Conservation (phyloP, 2,329 filamentous ascomycete species). For the Monosporascus sp. region DNA sequence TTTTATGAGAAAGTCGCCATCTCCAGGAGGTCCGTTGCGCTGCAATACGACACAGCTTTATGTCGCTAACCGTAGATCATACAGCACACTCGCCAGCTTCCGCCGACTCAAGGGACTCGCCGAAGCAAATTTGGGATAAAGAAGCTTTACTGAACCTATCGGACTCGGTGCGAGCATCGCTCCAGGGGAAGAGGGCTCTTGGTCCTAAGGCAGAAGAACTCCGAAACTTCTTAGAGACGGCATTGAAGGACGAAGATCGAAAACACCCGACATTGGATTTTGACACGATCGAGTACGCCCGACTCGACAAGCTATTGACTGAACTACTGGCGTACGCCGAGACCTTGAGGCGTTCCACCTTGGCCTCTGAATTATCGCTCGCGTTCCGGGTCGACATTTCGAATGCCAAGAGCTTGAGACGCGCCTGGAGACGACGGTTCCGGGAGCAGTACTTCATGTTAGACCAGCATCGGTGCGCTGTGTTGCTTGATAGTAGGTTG, state of each 20-base stretch:
- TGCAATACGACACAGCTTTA: not conserved
- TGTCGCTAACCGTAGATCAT: not conserved
- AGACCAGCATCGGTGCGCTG: slow-evolving; percentile 36
- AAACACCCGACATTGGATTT: slow-evolving; percentile 31
- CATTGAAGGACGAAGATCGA: slow-evolving; percentile 33
- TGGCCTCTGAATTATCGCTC: slow-evolving; percentile 20
- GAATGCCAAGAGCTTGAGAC: slow-evolving; percentile 34
- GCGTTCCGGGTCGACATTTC: slow-evolving; percentile 30
- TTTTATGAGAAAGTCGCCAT: slow-evolving; percentile 16
- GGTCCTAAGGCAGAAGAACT: slow-evolving; percentile 31
- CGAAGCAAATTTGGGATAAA: slow-evolving; percentile 14
- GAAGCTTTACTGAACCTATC: slow-evolving; percentile 33
- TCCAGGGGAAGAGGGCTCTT: slow-evolving; percentile 26
- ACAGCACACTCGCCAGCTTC: slow-evolving; percentile 12
- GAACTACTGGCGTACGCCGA: slow-evolving; percentile 37
- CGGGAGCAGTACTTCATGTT: slow-evolving; percentile 39
- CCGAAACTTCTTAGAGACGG: slow-evolving; percentile 34
- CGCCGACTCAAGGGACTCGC: slow-evolving; percentile 11
- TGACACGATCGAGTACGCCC: slow-evolving; percentile 31
- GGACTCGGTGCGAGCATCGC: slow-evolving; percentile 34
- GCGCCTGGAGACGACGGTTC: slow-evolving; percentile 40
- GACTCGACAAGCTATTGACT: slow-evolving; percentile 34
- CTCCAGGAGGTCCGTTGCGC: slow-evolving; percentile 16
- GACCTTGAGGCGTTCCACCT: slow-evolving; percentile 27
- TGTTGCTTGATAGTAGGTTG: slow-evolving; percentile 32